These are phyloP conservation scores for Phaseolus lunatus DNA, from an alignment of 306 rosid genomes.

Conservation along the genomic window DNA sequence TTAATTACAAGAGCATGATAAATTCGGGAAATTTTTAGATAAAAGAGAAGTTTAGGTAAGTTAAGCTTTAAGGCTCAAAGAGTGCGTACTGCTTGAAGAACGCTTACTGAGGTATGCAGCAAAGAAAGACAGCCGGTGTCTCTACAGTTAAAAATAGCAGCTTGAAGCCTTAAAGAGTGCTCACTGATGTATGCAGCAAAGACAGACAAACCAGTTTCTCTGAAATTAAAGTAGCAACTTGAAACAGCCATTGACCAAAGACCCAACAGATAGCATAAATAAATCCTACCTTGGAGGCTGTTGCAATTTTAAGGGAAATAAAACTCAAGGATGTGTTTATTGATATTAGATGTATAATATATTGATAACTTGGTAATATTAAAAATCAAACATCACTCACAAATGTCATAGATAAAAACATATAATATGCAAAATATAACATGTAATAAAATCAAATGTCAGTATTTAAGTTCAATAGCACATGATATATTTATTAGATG, in stretches of 20 bases:
- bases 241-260: background rate
- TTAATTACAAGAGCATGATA: constrained; percentile 8
- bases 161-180: background rate
- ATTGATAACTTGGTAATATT: background rate
- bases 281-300: constrained; percentile 5
- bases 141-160: background rate
- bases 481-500: background rate
- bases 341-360: background rate
- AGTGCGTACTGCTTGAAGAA: too few relatives aligned
- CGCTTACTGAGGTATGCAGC: background rate
- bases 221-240: background rate
- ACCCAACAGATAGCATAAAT: background rate
- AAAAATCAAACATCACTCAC: background rate
- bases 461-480: background rate
- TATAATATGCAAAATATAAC: background rate
- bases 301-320: background rate
- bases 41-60: background rate
- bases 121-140: background rate
- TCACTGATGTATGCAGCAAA: too few relatives aligned
- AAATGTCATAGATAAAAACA: background rate
- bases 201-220: background rate
- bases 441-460: background rate
- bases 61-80: too few relatives aligned
- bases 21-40: background rate
- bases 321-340: background rate